Evolutionary conservation across 331 rosid species (phyloP), one percentile per base, ranked within the genome.

Genomic region (Malus hybrid): DNA sequence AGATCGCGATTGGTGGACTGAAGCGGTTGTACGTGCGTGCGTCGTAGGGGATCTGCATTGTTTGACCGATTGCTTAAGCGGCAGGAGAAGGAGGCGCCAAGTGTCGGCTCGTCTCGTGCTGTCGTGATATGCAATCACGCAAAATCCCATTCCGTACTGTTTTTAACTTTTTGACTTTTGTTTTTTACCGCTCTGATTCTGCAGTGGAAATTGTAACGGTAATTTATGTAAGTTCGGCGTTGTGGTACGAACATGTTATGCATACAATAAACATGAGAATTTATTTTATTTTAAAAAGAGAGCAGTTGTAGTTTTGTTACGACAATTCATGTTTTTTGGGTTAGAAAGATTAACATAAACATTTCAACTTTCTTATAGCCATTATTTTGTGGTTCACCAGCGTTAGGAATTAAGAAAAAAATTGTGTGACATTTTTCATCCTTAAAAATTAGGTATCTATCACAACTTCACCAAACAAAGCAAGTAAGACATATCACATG

Each of bases 321-420:
- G 14, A 42, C 0, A 42, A 0, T 42, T 0, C 0, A 10, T 0
- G 0, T 42, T 42, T 42, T 29, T 42, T 0, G 0, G 0, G 14
- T 0, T 10, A 42, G 0, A 10, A 42, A 42, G 14, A 42, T 0
- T 42, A 42, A 42, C 0, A 42, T 0, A 42, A 0, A 0, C 48
- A 42, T 42, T 10, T 42, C 5, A 10, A 0, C 14, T 42, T 42
- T 0, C 5, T 1, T 0, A 42, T 10, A 42, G 0, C 1, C 48
- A 42, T 0, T 42, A 42, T 42, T 1, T 0, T 42, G 5, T 42
- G 5, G 0, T 42, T 42, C 48, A 42, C 0, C 48, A 10, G 0
- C 5, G 1, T 42, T 0, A 10, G 5, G 1, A 42, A 10, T 42
- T 24, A 24, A 24, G 24, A 24, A 22, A 1, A 22, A 10, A n/a